Evolutionary conservation across 2,329 filamentous ascomycete species (phyloP).

Genomic region (Grosmannia clavigera): DNA sequence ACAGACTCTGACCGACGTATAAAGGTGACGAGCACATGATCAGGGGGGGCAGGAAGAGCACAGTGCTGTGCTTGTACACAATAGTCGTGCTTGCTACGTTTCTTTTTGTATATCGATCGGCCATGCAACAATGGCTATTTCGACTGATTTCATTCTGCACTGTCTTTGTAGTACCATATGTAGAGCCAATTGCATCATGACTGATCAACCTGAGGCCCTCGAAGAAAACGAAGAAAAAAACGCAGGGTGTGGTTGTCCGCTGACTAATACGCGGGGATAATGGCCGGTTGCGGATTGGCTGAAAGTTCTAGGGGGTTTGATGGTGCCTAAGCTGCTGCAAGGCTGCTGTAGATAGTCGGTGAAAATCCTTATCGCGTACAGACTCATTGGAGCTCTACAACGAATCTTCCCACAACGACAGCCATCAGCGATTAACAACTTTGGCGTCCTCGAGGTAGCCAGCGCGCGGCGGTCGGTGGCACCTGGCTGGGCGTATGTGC

Average conservation of each 20-base stretch:
- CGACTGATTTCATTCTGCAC: neutral
- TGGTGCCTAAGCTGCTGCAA: neutral
- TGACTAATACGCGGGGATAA: neutral
- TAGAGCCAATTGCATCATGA: neutral
- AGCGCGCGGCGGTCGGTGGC: constrained; percentile 55
- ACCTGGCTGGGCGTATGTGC: constrained; percentile 87
- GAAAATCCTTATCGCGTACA: neutral
- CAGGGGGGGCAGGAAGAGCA: neutral
- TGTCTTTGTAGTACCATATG: neutral
- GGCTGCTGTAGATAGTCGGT: neutral
- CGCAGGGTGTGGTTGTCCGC: neutral
- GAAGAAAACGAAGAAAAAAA: neutral
- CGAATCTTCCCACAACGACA: neutral
- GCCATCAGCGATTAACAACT: constrained; percentile 42
- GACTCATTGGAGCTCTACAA: neutral
- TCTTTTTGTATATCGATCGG: neutral
- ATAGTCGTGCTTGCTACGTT: neutral
- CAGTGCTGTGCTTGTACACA: neutral
- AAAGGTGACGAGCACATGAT: neutral
- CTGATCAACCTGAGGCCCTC: neutral
- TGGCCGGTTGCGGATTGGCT: neutral
- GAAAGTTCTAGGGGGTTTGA: neutral
- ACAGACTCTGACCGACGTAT: neutral
- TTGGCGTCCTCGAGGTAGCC: constrained; percentile 74
- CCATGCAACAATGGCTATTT: neutral